phyloP scores from a whole-genome alignment of 2,329 filamentous ascomycete genomes.

The Claviceps fusiformis region DNA sequence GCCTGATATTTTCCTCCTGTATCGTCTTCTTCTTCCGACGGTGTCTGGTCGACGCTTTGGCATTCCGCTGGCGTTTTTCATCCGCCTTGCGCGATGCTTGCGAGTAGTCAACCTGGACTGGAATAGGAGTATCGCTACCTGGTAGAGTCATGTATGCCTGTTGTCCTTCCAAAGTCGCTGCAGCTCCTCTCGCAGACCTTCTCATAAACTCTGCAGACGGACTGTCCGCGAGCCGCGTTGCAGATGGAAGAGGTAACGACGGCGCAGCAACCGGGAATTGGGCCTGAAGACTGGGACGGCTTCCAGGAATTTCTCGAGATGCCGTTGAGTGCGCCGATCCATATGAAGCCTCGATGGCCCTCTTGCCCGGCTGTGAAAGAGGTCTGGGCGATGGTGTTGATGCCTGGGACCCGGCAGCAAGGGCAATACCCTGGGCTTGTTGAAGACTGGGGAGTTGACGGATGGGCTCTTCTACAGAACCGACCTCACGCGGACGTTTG shows the following conservation, averaged over 20 bases:
- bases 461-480: conserved; percentile 13
- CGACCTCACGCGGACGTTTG: conserved; percentile 20
- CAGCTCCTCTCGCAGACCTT: conserved; percentile 14
- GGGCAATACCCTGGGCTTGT: conserved; percentile 12
- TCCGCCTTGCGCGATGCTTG: conserved; percentile 72
- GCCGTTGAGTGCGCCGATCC: conserved; percentile 12
- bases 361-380: conserved; percentile 22
- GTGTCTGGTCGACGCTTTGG: conserved; percentile 72
- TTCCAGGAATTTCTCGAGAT: conserved; percentile 10
- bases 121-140: conserved; percentile 27
- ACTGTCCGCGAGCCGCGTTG: conserved; percentile 11
- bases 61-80: conserved; percentile 75
- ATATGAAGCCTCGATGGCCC: conserved; percentile 12
- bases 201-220: conserved; percentile 17
- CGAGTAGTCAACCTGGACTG: conserved; percentile 63
- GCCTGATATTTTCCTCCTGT: conserved; percentile 57
- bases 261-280: conserved; percentile 13
- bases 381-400: conserved; percentile 18
- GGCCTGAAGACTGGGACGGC: conserved; percentile 8
- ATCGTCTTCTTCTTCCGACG: conserved; percentile 70
- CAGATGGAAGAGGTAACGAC: conserved; percentile 10
- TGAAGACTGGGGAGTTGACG: conserved; percentile 14
- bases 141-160: conserved; percentile 26
- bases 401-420: conserved; percentile 9
- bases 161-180: conserved; percentile 19